Base-by-base conservation (phyloP, 2,329 filamentous ascomycete species). In the Hymenoscyphus occultus region DNA sequence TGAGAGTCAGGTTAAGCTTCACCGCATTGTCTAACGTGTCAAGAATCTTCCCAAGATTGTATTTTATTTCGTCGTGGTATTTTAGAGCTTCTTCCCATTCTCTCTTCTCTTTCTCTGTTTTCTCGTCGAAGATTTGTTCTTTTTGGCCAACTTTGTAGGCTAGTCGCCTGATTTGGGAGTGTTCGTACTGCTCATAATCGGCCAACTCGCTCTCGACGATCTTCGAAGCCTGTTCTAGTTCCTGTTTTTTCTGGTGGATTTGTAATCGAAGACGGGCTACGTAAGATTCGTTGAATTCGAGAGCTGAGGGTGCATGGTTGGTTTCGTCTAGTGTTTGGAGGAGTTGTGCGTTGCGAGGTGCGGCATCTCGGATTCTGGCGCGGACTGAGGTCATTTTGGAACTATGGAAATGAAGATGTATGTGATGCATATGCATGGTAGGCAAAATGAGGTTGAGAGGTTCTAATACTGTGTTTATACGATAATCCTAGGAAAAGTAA, bases 31-130 rank as follows among this genome's bases (percentile, higher is more conserved):
- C 28, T 28, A 28, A 28, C 28, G 28, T 28, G 28, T 28, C 60
- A 5, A 76, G 74, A 2, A 86, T 70, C 61, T 76, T 75, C 1
- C 78, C 75, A 45, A 80, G 77, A 59, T 78, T 71, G 48, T 80
- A 77, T 57, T 80, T 78, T 54, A 80, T 79, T 31, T 80, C 77
- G 31, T 82, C 78, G 64, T 82, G 77, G 39, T 80, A 74, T 65
- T 84, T 80, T 58, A 84, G 77, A 0, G 80, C 83, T 57, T 83
- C 80, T 32, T 84, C 78, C 72, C 85, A 86, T 67, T 86, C 83
- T 56, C 76, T 74, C 72, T 86, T 83, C 72, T 86, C 84, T 67
- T 82, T 83, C 59, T 79, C 78, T 14, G 82, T 81, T 60, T 78
- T 79, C n/a, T 78, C 78, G 16, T 77, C 75, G 67, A 83, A 84